Conservation (phyloP, 164 flowering plant genomes). For the Vitis riparia region DNA sequence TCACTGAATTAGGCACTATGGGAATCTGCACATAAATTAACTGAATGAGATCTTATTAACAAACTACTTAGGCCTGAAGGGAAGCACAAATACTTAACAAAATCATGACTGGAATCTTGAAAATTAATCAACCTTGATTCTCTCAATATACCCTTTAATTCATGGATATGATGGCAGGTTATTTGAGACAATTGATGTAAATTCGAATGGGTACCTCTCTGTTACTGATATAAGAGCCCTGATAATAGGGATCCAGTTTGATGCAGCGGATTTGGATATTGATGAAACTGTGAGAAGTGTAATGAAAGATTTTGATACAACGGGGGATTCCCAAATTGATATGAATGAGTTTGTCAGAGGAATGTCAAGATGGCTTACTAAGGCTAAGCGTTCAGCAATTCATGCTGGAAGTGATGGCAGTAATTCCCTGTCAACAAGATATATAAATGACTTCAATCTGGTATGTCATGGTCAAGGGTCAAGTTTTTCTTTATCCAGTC, state of each 20-base stretch:
- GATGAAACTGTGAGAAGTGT: constrained; percentile 31
- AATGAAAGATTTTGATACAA: constrained; percentile 38
- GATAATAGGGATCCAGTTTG: constrained; percentile 33
- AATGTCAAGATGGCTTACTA: constrained; percentile 28
- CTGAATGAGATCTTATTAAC: no score
- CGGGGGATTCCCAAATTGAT: constrained; percentile 26
- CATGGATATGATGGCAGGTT: constrained; percentile 27
- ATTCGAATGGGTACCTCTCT: constrained; percentile 29
- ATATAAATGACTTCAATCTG: constrained; percentile 10
- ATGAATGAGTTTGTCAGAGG: constrained; percentile 33
- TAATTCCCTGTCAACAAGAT: neutral
- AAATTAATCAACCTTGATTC: no score
- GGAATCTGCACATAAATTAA: no score
- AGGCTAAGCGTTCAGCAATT: constrained; percentile 4
- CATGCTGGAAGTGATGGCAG: neutral
- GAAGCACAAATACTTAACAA: neutral
- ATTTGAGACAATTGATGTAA: constrained; percentile 31
- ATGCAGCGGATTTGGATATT: constrained; percentile 23
- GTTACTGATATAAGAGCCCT: constrained; percentile 30
- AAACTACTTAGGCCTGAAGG: no score
- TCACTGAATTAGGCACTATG: no score
- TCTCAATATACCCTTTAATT: no score
- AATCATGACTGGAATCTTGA: neutral
- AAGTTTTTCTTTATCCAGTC: neutral
- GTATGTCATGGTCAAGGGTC: constrained; percentile 13